Evolutionary conservation across 2,329 filamentous ascomycete genomes (phyloP).

Genomic region (Hymenotorrendiella dingleyae): DNA sequence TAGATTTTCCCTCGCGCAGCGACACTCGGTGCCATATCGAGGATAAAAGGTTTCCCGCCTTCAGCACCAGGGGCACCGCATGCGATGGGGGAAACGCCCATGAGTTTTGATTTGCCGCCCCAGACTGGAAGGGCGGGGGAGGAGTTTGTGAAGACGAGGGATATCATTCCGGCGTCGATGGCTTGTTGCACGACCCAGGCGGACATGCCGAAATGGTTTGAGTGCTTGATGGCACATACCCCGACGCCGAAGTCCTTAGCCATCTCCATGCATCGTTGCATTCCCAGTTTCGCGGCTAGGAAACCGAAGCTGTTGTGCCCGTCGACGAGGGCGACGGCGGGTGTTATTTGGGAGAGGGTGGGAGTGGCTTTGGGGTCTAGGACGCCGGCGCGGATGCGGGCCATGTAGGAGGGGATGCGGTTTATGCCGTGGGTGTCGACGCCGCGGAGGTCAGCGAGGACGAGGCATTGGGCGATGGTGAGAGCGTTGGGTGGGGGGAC

Average conservation of each 20-base stretch:
- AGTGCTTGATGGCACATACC: conserved; percentile 68
- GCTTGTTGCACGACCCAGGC: conserved; percentile 77
- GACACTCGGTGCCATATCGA: conserved; percentile 69
- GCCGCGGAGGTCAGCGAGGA: conserved; percentile 70
- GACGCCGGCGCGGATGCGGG: conserved; percentile 63
- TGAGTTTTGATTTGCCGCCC: conserved; percentile 28
- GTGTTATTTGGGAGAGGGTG: conserved; percentile 55
- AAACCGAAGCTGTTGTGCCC: conserved; percentile 72
- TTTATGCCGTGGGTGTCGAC: conserved; percentile 77
- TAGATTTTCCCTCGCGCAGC: conserved; percentile 69
- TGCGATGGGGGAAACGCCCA: conserved; percentile 36
- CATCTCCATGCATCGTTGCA: conserved; percentile 61
- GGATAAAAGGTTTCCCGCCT: conserved; percentile 54
- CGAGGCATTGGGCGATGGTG: conserved; percentile 61
- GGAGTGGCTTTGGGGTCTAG: conserved; percentile 57
- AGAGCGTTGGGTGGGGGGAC: conserved; percentile 52
- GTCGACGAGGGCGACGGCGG: conserved; percentile 59
- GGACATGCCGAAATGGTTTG: conserved; percentile 79
- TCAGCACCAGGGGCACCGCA: conserved; percentile 63
- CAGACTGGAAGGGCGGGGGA: conserved; percentile 30
- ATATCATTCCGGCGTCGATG: conserved; percentile 64
- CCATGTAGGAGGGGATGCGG: conserved; percentile 72
- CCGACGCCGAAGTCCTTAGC: conserved; percentile 64
- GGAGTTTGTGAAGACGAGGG: conserved; percentile 33
- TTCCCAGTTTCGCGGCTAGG: conserved; percentile 59